Evolutionary conservation across 2,329 filamentous ascomycete genomes (phyloP), one percentile per base, ranked within the genome.

Genomic region (Talaromyces sp.): DNA sequence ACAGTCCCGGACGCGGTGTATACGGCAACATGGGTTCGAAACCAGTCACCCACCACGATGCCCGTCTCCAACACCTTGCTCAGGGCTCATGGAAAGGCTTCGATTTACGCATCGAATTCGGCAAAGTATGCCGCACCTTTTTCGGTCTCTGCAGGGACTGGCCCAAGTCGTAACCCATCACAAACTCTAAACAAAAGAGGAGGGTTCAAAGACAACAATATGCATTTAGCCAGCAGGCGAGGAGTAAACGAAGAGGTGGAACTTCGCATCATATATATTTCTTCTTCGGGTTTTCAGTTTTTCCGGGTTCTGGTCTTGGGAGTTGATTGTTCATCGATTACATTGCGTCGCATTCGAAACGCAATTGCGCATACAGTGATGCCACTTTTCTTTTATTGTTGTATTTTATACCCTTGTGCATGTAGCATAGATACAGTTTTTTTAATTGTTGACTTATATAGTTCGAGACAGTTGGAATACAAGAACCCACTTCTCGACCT

Each of bases 11-110:
- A n/a, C 63, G 69, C 11, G 63, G 67, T 7, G 51, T 33, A 7
- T 67, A 68, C 33, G 63, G 64, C 2, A 70, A 70, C 35, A 72
- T 72, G 69, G 69, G 69, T 8, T 69, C 67, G 8, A 71, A 69
- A 53, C 64, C 69, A 0, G 39, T 66, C 10, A 65, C 65, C 6
- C 64, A 72, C 50, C 63, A 63, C 1, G 62, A 67, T 8, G 69
- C 69, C 7, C 64, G 68, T 33, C 55, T 72, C 5, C 62, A 62
- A 17, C 69, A 72, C 56, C 60, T 61, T 17, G 69, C 68, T n/a
- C 64, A 69, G 56, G 69, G 69, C 5, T 69, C 66, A 1, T 71
- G 69, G 69, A 63, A 64, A 39, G 63, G 62, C 6, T 67, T 67
- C 31, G 61, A 68, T 40, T 39, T 66, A 2, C 52, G 60, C 2